A percentile compares a stretch with the other conserved stretches of the same genome.
phyloP scores from a whole-genome alignment of 2,329 filamentous ascomycete genomes.

The Pezicula neosporulosa region DNA sequence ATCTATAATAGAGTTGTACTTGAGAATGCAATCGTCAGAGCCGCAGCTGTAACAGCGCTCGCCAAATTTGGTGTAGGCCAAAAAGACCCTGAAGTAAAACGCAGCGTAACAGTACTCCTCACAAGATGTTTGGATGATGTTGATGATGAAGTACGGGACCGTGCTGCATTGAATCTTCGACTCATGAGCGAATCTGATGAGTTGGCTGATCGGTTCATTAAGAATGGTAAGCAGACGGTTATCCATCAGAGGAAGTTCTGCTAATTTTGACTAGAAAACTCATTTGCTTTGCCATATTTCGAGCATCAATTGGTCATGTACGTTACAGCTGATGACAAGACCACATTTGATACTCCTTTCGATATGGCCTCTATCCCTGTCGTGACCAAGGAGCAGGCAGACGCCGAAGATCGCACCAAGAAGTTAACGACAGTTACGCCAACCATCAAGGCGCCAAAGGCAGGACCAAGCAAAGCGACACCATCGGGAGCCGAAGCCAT shows the following conservation, averaged over 20 bases:
- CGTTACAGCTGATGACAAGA: constrained; percentile 86
- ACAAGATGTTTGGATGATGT: constrained; percentile 94
- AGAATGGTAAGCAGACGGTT: constrained; percentile 65
- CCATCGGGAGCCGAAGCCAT: constrained; percentile 68
- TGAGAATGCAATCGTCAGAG: constrained; percentile 93
- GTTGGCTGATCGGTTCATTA: constrained; percentile 81
- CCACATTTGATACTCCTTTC: constrained; percentile 80
- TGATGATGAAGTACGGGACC: constrained; percentile 95
- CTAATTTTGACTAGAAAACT: constrained; percentile 64
- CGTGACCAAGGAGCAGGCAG: constrained; percentile 91
- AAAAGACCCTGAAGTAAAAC: constrained; percentile 94
- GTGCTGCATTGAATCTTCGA: constrained; percentile 86
- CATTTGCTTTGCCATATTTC: constrained; percentile 91
- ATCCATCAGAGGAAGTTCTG: not conserved
- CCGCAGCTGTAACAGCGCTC: constrained; percentile 90
- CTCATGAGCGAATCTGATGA: constrained; percentile 85
- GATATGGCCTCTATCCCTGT: constrained; percentile 88
- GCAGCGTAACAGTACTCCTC: constrained; percentile 87
- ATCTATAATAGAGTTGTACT: constrained; percentile 98
- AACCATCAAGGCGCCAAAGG: constrained; percentile 87
- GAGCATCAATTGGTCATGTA: constrained; percentile 98
- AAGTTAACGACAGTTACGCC: constrained; percentile 92
- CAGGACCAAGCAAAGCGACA: constrained; percentile 70
- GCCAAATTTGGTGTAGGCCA: constrained; percentile 97
- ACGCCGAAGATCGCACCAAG: constrained; percentile 94